These are phyloP conservation scores for Talaromyces sp. DNA, from an alignment of 2,329 filamentous ascomycete species.

Conservation along the genomic window DNA sequence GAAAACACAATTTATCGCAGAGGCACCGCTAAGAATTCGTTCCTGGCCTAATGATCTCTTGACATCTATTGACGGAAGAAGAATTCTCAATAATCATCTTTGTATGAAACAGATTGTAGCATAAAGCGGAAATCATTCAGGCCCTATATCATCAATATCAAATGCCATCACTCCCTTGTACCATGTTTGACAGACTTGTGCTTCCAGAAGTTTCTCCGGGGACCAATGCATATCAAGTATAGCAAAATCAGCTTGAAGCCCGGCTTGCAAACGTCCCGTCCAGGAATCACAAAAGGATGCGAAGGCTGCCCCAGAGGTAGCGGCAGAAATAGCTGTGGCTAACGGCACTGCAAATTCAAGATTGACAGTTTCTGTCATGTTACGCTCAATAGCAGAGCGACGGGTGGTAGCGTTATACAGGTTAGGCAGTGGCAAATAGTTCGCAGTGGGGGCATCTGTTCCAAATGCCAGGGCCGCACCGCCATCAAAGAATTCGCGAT, in stretches of 20 bases:
- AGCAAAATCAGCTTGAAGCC: constrained; percentile 48
- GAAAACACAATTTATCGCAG: too few relatives aligned
- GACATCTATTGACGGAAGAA: too few relatives aligned
- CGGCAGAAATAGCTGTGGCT: constrained; percentile 47
- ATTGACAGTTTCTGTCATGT: constrained; percentile 42
- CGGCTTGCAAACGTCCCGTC: constrained; percentile 41
- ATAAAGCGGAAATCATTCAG: too few relatives aligned
- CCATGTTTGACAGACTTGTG: constrained; percentile 47
- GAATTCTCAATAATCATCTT: too few relatives aligned
- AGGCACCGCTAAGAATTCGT: too few relatives aligned
- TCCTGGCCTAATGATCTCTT: too few relatives aligned
- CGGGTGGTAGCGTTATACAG: constrained; percentile 55
- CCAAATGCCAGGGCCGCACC: constrained; percentile 50
- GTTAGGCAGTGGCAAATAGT: constrained; percentile 40
- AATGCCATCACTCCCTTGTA: constrained; percentile 34
- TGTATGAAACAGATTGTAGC: too few relatives aligned
- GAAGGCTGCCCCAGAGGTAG: constrained; percentile 49
- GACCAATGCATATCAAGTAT: constrained; percentile 47
- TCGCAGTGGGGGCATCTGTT: constrained; percentile 53
- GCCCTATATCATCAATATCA: neutral
- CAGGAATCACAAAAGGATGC: constrained; percentile 47
- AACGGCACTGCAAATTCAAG: constrained; percentile 45
- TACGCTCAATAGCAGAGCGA: constrained; percentile 44
- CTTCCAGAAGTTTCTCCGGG: constrained; percentile 40
- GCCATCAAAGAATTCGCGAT: constrained; percentile 49